phyloP scores from a whole-genome alignment of 192 early-diverging fungal species.

The Entomortierella beljakovae region DNA sequence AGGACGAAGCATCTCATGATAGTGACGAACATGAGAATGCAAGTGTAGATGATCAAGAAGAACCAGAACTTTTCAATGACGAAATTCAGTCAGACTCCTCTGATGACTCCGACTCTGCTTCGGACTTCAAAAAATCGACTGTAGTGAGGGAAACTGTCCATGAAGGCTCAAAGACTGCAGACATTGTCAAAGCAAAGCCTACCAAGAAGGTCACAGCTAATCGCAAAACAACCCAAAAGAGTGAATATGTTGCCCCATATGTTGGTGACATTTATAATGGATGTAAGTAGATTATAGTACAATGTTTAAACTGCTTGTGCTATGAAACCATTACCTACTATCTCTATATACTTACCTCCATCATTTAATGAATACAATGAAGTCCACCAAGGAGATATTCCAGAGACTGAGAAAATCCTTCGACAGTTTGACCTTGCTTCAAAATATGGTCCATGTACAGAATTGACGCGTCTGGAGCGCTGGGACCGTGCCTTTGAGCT shows the following conservation, averaged over 20 bases:
- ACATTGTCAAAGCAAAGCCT: not conserved
- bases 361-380: too few relatives aligned
- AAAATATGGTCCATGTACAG: constrained; percentile 46
- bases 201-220: not conserved
- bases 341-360: not conserved
- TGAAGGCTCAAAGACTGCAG: not conserved
- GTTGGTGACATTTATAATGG: constrained; percentile 43
- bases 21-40: too few relatives aligned
- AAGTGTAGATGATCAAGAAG: constrained; percentile 12
- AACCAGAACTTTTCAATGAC: constrained; percentile 4
- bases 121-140: constrained; percentile 1
- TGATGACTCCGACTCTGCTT: not conserved
- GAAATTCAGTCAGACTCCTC: constrained; percentile 30
- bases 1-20: constrained; percentile 3
- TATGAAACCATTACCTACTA: not conserved
- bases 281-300: constrained; percentile 16
- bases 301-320: not conserved
- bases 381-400: constrained; percentile 41
- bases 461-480: constrained; percentile 42
- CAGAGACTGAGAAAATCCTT: constrained; percentile 30
- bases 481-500: constrained; percentile 44
- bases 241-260: constrained; percentile 11
- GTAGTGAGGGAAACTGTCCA: not conserved
- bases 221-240: not conserved
- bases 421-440: constrained; percentile 44